Percentiles rank a stretch among this genome's conserved stretches.
phyloP scores from a whole-genome alignment of 768 basidiomycete genomes.

The Galerina sulciceps region DNA sequence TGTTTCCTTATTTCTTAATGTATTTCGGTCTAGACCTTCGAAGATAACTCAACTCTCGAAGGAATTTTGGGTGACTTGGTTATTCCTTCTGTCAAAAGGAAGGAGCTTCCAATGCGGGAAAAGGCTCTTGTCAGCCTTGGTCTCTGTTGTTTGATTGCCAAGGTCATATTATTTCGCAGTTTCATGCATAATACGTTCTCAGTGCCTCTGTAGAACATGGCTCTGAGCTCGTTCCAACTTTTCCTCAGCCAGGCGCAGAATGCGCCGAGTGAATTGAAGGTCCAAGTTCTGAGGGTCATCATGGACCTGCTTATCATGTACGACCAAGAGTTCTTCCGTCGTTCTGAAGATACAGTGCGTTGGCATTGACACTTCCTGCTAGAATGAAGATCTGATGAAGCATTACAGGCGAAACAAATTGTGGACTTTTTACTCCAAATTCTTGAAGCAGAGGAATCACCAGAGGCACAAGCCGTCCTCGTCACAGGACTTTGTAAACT shows the following conservation, averaged over 20 bases:
- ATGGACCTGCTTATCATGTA: constrained; percentile 93
- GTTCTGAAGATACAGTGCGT: constrained; percentile 47
- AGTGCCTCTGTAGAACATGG: constrained; percentile 52
- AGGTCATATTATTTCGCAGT: constrained; percentile 39
- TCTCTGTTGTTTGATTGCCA: constrained; percentile 84
- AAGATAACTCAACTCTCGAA: constrained; percentile 80
- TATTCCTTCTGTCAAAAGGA: constrained; percentile 87
- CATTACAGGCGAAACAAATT: constrained; percentile 40
- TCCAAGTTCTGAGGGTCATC: constrained; percentile 81
- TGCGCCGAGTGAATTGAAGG: constrained; percentile 75
- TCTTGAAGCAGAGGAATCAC: constrained; percentile 69
- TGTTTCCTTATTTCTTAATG: constrained; percentile 2
- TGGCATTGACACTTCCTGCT: neutral
- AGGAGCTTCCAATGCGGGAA: constrained; percentile 81
- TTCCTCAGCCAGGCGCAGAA: constrained; percentile 79
- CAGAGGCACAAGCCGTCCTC: constrained; percentile 76
- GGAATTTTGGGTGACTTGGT: constrained; percentile 86
- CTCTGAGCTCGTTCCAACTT: constrained; percentile 72
- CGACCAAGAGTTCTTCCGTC: constrained; percentile 74
- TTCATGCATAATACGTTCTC: neutral
- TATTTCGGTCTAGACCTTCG: constrained; percentile 61
- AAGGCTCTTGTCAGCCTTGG: constrained; percentile 82
- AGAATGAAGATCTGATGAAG: neutral
- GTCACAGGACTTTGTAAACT: constrained; percentile 89
- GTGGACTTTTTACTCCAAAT: constrained; percentile 51